A percentile compares a stretch with the other conserved stretches of the same genome.
phyloP scores from a whole-genome alignment of 2,329 filamentous ascomycete species.

The Drechmeria coniospora region DNA sequence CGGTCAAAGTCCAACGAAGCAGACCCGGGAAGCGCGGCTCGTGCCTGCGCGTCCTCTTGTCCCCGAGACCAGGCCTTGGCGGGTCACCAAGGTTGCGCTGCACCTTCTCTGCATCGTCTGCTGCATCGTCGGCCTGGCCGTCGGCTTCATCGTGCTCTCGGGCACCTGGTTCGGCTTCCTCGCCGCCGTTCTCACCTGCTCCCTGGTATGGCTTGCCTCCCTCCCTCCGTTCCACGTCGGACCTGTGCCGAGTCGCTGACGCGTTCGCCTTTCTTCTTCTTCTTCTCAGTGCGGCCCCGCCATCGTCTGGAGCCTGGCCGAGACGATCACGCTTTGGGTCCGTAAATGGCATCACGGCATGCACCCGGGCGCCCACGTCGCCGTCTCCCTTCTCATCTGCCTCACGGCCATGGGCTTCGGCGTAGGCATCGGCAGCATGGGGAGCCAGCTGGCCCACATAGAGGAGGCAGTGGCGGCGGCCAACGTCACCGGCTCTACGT shows the following conservation, averaged over 20 bases:
- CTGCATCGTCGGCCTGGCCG: slow-evolving; percentile 12
- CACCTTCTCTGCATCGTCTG: slow-evolving; percentile 12
- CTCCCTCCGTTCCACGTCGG: neutral
- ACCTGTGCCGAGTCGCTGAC: too few species aligned
- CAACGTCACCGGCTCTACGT: too few species aligned
- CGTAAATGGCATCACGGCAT: slow-evolving; percentile 20
- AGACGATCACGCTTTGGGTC: slow-evolving; percentile 20
- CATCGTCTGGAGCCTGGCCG: slow-evolving; percentile 22
- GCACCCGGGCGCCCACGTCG: slow-evolving; percentile 28
- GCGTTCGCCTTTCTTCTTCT: neutral
- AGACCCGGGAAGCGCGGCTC: too few species aligned
- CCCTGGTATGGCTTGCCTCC: neutral
- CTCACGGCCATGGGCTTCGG: slow-evolving; percentile 14
- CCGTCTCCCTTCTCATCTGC: slow-evolving; percentile 25
- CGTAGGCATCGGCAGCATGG: slow-evolving; percentile 9
- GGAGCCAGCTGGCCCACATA: slow-evolving; percentile 3
- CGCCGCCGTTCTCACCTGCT: slow-evolving; percentile 2
- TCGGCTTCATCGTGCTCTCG: slow-evolving; percentile 9
- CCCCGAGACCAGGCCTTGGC: neutral
- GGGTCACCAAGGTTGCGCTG: slow-evolving; percentile 14
- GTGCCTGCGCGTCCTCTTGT: neutral
- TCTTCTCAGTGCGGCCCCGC: slow-evolving; percentile 16
- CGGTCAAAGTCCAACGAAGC: too few species aligned
- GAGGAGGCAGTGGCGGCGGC: too few species aligned
- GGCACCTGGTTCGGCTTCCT: slow-evolving; percentile 3